These are phyloP conservation scores for Xylariaceae sp. DNA, from an alignment of 2,329 filamentous ascomycete species.

Conservation along the genomic window DNA sequence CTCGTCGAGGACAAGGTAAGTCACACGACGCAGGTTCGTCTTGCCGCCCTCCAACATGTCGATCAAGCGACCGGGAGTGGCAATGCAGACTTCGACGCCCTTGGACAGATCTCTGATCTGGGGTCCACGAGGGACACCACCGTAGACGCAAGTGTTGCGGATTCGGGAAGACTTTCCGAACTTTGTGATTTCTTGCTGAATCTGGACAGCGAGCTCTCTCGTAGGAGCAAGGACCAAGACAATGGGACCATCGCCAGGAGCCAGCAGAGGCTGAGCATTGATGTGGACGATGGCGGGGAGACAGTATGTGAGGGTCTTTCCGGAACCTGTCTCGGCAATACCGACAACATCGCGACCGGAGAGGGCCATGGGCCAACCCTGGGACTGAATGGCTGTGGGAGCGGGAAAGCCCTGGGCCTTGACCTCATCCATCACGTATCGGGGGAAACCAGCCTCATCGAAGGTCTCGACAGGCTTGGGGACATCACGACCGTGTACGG, in stretches of 20 bases:
- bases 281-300: constrained; percentile 98
- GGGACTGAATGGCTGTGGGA: constrained; percentile 94
- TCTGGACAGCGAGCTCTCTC: constrained; percentile 96
- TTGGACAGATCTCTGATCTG: constrained; percentile 93
- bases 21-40: constrained; percentile 96
- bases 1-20: constrained; percentile 96
- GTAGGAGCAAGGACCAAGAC: constrained; percentile 94
- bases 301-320: constrained; percentile 98
- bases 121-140: constrained; percentile 94
- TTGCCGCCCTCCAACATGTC: constrained; percentile 98
- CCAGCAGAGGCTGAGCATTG: constrained; percentile 94
- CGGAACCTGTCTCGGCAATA: constrained; percentile 98
- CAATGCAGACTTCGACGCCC: constrained; percentile 97
- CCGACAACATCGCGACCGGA: constrained; percentile 97
- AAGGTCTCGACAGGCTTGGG: constrained; percentile 95
- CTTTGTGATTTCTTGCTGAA: constrained; percentile 97
- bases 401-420: constrained; percentile 95
- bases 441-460: constrained; percentile 94
- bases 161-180: constrained; percentile 98
- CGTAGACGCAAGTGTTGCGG: constrained; percentile 97
- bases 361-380: constrained; percentile 98
- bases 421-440: constrained; percentile 96
- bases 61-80: constrained; percentile 93
- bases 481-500: constrained; percentile 71
- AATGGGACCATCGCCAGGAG: constrained; percentile 92